phyloP scores from a whole-genome alignment of 2,329 filamentous ascomycete species.

The Fonsecaea erecta region DNA sequence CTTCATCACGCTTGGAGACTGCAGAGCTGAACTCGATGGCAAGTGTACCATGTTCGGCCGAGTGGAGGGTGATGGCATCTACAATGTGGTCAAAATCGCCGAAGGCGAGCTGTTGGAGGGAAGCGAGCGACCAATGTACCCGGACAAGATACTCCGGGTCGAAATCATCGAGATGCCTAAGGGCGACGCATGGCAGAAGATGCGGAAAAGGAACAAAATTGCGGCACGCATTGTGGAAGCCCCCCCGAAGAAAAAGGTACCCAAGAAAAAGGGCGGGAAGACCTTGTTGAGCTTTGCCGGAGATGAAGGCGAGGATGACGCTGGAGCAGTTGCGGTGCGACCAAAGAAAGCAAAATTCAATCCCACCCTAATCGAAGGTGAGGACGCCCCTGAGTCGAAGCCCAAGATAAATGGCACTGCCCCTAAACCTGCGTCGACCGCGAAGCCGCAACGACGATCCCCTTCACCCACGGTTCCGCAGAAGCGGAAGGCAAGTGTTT shows the following conservation, averaged over 20 bases:
- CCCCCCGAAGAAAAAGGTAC: constrained; percentile 42
- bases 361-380: constrained; percentile 47
- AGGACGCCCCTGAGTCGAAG: constrained; percentile 24
- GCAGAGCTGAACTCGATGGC: constrained; percentile 80
- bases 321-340: constrained; percentile 42
- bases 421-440: constrained; percentile 7
- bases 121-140: constrained; percentile 82
- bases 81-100: constrained; percentile 91
- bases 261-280: constrained; percentile 51
- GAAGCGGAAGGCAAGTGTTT: constrained; percentile 34
- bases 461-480: constrained; percentile 39
- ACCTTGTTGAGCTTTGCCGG: constrained; percentile 53
- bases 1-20: constrained; percentile 85
- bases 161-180: constrained; percentile 53
- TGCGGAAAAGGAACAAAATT: constrained; percentile 48
- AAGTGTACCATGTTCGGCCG: constrained; percentile 94
- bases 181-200: constrained; percentile 44
- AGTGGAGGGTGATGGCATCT: constrained; percentile 91
- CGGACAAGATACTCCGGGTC: constrained; percentile 69
- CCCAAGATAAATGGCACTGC: constrained; percentile 15
- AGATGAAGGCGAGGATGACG: constrained; percentile 48
- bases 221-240: constrained; percentile 39
- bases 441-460: constrained; percentile 41
- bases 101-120: constrained; percentile 81
- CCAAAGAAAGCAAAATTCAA: constrained; percentile 56